These are phyloP conservation scores for Thermoascus crustaceus DNA, from an alignment of 2,329 filamentous ascomycete species.

Conservation along the genomic window DNA sequence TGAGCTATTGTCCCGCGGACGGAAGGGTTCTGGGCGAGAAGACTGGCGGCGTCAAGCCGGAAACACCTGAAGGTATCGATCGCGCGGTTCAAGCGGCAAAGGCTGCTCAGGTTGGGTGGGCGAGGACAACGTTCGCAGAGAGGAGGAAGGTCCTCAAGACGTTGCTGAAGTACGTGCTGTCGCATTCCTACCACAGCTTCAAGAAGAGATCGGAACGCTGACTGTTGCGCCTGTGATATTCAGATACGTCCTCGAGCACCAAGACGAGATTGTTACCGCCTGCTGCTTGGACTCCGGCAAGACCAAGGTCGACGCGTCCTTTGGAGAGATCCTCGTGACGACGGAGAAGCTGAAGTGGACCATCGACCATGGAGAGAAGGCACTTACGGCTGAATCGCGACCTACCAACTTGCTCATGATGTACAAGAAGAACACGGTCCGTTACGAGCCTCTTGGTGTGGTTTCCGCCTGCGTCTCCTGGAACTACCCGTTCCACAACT, in stretches of 20 bases:
- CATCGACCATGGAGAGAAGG: slow-evolving; percentile 77
- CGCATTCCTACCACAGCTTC: background rate
- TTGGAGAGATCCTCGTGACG: slow-evolving; percentile 92
- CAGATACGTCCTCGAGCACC: slow-evolving; percentile 74
- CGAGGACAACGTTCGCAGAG: slow-evolving; percentile 65
- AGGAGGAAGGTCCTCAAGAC: slow-evolving; percentile 72
- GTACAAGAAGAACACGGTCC: slow-evolving; percentile 87
- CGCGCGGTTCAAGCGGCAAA: slow-evolving; percentile 64
- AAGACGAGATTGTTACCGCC: slow-evolving; percentile 74
- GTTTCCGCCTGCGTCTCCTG: slow-evolving; percentile 89
- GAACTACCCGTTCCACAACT: slow-evolving; percentile 97
- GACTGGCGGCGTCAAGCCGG: slow-evolving; percentile 58
- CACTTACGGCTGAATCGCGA: slow-evolving; percentile 61
- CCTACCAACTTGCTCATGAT: slow-evolving; percentile 89
- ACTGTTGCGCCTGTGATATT: background rate
- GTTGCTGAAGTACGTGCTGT: slow-evolving; percentile 53
- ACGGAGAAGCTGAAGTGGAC: slow-evolving; percentile 94
- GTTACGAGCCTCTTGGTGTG: slow-evolving; percentile 87
- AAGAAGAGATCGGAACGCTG: background rate
- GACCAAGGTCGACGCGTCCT: slow-evolving; percentile 85
- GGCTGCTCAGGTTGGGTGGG: slow-evolving; percentile 69
- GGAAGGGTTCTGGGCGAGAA: slow-evolving; percentile 64
- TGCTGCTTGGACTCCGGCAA: slow-evolving; percentile 93
- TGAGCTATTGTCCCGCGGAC: slow-evolving; percentile 65
- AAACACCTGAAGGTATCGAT: slow-evolving; percentile 70